phyloP scores from a whole-genome alignment of 2,329 filamentous ascomycete genomes.

The Amesomyces nigricolor region DNA sequence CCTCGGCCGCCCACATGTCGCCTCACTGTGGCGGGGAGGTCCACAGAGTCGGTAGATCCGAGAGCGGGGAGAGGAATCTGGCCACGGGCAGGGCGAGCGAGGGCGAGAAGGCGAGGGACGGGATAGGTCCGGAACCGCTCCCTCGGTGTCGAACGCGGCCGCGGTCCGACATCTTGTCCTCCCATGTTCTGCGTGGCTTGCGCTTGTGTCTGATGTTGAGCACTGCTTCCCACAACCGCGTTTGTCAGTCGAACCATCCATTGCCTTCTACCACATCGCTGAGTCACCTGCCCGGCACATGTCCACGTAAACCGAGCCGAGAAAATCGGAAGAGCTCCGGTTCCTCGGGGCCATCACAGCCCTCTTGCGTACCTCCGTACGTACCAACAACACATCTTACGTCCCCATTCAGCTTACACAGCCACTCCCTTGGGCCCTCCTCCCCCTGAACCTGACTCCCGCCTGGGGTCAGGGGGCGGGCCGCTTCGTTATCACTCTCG shows the following conservation, averaged over 20 bases:
- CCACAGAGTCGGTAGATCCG: not conserved
- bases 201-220: slow-evolving; percentile 2
- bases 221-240: too few species aligned
- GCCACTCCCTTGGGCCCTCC: not conserved
- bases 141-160: slow-evolving; percentile 6
- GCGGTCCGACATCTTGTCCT: not conserved
- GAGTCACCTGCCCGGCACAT: not conserved
- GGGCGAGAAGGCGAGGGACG: slow-evolving; percentile 5
- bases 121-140: not conserved
- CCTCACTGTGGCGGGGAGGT: not conserved
- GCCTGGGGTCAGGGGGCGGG: not conserved
- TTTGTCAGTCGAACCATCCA: not conserved
- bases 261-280: not conserved
- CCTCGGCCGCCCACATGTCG: slow-evolving; percentile 1
- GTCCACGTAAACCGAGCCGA: not conserved
- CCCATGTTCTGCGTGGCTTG: not conserved
- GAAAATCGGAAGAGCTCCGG: not conserved
- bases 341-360: too few species aligned
- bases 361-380: too few species aligned
- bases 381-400: too few species aligned
- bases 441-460: not conserved
- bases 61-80: not conserved
- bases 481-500: not conserved
- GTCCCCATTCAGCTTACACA: not conserved
- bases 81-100: not conserved